These are phyloP conservation scores for Cutaneotrichosporon cavernicola DNA, from an alignment of 1,284 basidiomycete genomes.

Conservation along the genomic window DNA sequence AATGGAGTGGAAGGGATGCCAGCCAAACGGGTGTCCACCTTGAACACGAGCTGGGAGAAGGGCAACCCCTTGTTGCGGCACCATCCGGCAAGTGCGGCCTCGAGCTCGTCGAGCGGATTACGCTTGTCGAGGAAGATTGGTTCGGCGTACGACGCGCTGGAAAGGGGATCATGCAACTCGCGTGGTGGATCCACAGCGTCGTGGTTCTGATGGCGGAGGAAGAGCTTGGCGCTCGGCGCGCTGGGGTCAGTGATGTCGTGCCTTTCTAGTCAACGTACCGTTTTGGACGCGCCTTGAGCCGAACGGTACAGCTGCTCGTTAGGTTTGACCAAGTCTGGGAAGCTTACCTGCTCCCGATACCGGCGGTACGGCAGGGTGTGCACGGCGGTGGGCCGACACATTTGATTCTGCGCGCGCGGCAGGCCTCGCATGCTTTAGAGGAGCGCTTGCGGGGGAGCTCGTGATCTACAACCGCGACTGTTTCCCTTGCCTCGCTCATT, in stretches of 20 bases:
- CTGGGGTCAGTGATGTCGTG: slow-evolving; percentile 18
- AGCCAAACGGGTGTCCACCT: slow-evolving; percentile 21
- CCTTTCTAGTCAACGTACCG: slow-evolving; percentile 24
- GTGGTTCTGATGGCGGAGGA: background rate
- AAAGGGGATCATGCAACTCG: background rate
- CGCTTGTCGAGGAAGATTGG: slow-evolving; percentile 7
- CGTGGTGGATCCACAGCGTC: background rate
- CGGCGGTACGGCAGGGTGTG: slow-evolving; percentile 21
- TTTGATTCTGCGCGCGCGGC: slow-evolving; percentile 23
- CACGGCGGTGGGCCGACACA: slow-evolving; percentile 30
- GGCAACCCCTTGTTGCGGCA: slow-evolving; percentile 16
- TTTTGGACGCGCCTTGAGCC: slow-evolving; percentile 30
- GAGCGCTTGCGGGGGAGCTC: slow-evolving; percentile 6
- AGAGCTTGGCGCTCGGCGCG: slow-evolving; percentile 22
- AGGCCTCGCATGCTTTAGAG: slow-evolving; percentile 32
- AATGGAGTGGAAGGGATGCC: slow-evolving; percentile 16
- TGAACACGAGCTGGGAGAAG: slow-evolving; percentile 21
- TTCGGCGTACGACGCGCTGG: background rate
- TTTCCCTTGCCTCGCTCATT: background rate
- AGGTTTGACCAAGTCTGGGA: background rate
- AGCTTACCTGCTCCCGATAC: slow-evolving; percentile 12
- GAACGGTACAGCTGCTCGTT: slow-evolving; percentile 18
- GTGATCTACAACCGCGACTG: background rate
- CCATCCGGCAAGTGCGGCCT: slow-evolving; percentile 19
- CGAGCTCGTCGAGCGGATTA: slow-evolving; percentile 25